Evolutionary conservation across 2,329 filamentous ascomycete species (phyloP).

Genomic region (Ramularia collo-cygni): DNA sequence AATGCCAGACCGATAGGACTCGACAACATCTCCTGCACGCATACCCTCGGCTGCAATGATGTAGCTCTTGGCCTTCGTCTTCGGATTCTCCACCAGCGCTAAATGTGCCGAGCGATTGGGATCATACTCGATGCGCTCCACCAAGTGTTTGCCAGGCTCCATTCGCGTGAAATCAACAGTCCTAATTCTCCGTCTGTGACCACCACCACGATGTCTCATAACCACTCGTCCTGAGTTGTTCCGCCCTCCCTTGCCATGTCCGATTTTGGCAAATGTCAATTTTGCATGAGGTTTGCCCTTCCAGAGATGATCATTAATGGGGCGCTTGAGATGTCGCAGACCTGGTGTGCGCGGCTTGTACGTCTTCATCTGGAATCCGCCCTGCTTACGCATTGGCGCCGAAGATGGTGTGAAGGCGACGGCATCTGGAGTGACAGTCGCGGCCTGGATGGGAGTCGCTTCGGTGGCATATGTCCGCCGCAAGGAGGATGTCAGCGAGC

Average conservation of each 20-base stretch:
- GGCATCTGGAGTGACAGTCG: constrained; percentile 22
- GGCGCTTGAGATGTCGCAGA: constrained; percentile 80
- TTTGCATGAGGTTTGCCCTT: constrained; percentile 78
- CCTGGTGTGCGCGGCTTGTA: constrained; percentile 94
- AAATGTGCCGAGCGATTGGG: constrained; percentile 90
- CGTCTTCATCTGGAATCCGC: constrained; percentile 57
- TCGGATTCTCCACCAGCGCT: constrained; percentile 70
- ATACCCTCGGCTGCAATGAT: constrained; percentile 94
- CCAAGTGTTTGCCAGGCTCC: constrained; percentile 72
- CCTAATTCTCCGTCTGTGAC: constrained; percentile 83
- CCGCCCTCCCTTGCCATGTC: constrained; percentile 84
- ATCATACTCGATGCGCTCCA: constrained; percentile 95
- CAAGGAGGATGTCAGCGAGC: constrained; percentile 40
- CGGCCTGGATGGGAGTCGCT: constrained; percentile 14
- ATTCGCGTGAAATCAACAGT: constrained; percentile 82
- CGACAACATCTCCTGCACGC: constrained; percentile 80
- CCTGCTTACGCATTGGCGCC: constrained; percentile 31
- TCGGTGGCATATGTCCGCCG: constrained; percentile 49
- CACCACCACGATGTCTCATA: constrained; percentile 86
- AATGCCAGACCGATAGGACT: constrained; percentile 87
- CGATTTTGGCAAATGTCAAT: constrained; percentile 87
- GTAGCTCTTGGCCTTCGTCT: constrained; percentile 72
- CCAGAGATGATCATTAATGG: constrained; percentile 95
- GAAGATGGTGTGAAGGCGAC: constrained; percentile 29
- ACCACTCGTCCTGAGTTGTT: constrained; percentile 83